A percentile compares a stretch with the other conserved stretches of the same genome.
Conservation (phyloP, 352 stramenopile genomes). For the Phytophthora multivora region DNA sequence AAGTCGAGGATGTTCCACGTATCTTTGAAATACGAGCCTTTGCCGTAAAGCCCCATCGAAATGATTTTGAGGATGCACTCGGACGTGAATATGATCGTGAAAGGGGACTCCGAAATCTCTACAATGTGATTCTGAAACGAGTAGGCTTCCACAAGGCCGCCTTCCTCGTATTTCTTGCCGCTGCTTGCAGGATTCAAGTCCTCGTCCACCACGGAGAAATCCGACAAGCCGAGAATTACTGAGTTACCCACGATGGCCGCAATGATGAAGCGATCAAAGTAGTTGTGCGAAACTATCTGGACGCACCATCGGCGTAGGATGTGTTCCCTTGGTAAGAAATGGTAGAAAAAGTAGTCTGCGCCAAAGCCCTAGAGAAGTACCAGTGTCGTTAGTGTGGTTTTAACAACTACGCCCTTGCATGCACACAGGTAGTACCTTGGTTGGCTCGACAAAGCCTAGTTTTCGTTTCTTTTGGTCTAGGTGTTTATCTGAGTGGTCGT, state of each 20-base stretch:
- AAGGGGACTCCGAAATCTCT: slow-evolving; percentile 77
- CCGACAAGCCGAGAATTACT: slow-evolving; percentile 83
- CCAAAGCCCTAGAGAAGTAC: slow-evolving; percentile 38
- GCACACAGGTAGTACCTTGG: slow-evolving; percentile 11
- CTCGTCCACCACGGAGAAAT: slow-evolving; percentile 78
- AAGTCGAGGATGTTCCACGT: slow-evolving; percentile 94
- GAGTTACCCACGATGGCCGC: slow-evolving; percentile 87
- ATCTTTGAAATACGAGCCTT: slow-evolving; percentile 82
- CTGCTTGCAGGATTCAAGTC: slow-evolving; percentile 64
- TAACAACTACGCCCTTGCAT: background rate
- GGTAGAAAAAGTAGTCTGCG: slow-evolving; percentile 52
- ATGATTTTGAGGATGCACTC: slow-evolving; percentile 93
- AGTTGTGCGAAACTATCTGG: slow-evolving; percentile 47
- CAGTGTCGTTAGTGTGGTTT: background rate
- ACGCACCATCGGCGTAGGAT: slow-evolving; percentile 58
- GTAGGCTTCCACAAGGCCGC: slow-evolving; percentile 42
- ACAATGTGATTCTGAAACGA: slow-evolving; percentile 67
- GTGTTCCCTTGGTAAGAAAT: slow-evolving; percentile 50
- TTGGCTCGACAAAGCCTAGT: slow-evolving; percentile 18
- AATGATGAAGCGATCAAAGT: slow-evolving; percentile 90
- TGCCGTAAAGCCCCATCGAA: slow-evolving; percentile 73
- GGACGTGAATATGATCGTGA: slow-evolving; percentile 88
- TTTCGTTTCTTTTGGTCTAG: slow-evolving; percentile 21
- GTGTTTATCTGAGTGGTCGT: slow-evolving; percentile 11
- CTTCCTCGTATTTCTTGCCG: slow-evolving; percentile 44